phyloP scores from a whole-genome alignment of 768 basidiomycete species.

The Steccherinum ochraceum region DNA sequence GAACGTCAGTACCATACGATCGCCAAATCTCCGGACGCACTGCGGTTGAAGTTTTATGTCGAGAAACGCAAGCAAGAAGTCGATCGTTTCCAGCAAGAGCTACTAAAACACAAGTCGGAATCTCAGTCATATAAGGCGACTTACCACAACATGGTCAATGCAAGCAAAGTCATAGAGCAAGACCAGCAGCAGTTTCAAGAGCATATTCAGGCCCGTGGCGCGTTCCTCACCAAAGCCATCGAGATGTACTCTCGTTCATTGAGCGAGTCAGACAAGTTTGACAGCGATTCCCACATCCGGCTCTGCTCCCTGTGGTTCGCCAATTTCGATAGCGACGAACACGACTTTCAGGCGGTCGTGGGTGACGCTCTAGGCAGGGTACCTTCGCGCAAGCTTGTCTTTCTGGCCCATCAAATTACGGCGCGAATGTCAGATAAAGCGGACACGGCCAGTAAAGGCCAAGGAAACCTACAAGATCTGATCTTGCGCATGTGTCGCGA shows the following conservation, averaged over 20 bases:
- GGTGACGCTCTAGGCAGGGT: constrained; percentile 46
- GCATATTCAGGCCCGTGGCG: constrained; percentile 38
- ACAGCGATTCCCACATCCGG: constrained; percentile 73
- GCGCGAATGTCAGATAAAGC: constrained; percentile 64
- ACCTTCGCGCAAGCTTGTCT: constrained; percentile 85
- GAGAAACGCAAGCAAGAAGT: constrained; percentile 72
- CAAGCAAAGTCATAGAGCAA: constrained; percentile 42
- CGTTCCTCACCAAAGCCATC: constrained; percentile 70
- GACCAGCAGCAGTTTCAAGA: constrained; percentile 43
- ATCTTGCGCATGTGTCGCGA: constrained; percentile 77
- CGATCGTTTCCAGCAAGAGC: constrained; percentile 37
- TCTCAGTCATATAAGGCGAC: constrained; percentile 19
- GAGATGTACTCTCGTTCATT: constrained; percentile 84
- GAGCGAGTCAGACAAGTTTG: constrained; percentile 58
- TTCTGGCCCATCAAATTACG: constrained; percentile 88
- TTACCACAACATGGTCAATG: constrained; percentile 28
- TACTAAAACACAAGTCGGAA: constrained; percentile 20
- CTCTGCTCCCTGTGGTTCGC: constrained; percentile 91
- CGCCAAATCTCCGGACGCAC: constrained; percentile 59
- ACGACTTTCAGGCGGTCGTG: constrained; percentile 33
- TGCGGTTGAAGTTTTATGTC: constrained; percentile 64
- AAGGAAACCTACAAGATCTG: constrained; percentile 54
- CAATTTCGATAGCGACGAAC: constrained; percentile 57
- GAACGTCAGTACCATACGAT: constrained; percentile 80
- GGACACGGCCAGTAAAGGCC: constrained; percentile 23